Percentiles rank a stretch among this genome's conserved stretches.
Conservation (phyloP, 441 rosid species). For the Sinapis alba region DNA sequence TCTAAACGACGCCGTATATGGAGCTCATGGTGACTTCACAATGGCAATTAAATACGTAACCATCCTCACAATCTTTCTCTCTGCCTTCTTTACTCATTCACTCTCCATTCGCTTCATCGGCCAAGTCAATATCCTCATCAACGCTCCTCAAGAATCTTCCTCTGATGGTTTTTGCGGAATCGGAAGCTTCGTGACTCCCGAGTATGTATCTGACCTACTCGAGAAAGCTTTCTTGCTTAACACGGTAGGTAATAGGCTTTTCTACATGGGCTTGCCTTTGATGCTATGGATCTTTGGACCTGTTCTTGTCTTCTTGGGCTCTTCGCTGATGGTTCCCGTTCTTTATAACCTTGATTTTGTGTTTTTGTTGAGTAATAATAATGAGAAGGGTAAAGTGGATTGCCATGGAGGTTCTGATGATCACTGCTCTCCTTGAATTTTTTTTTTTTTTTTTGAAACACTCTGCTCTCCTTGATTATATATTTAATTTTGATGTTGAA, state of each 20-base stretch:
- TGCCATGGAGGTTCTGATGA: background rate
- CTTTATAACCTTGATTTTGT: constrained; percentile 82
- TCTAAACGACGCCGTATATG: constrained; percentile 63
- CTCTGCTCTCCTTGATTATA: background rate
- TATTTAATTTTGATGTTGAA: background rate
- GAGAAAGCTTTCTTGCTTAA: constrained; percentile 74
- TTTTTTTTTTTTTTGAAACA: too few species aligned
- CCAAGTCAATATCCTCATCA: constrained; percentile 84
- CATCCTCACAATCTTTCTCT: constrained; percentile 66
- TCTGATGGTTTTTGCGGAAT: constrained; percentile 28
- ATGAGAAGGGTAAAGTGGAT: constrained; percentile 40
- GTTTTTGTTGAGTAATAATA: constrained; percentile 27
- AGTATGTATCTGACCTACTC: constrained; percentile 58
- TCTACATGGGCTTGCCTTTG: constrained; percentile 78
- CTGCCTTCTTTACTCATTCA: constrained; percentile 83
- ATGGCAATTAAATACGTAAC: constrained; percentile 80
- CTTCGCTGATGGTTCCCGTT: constrained; percentile 60
- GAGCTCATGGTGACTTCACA: constrained; percentile 93
- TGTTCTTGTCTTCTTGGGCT: constrained; percentile 69
- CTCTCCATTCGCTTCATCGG: constrained; percentile 74
- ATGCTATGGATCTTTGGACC: constrained; percentile 94
- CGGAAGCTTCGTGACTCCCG: constrained; percentile 44
- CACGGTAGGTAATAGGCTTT: constrained; percentile 78
- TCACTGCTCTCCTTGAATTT: background rate
- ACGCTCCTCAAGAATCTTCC: constrained; percentile 51